Percentiles rank a stretch among this genome's conserved stretches.
Conservation (phyloP, 768 basidiomycete species). For the Suillus fuscotomentosus region DNA sequence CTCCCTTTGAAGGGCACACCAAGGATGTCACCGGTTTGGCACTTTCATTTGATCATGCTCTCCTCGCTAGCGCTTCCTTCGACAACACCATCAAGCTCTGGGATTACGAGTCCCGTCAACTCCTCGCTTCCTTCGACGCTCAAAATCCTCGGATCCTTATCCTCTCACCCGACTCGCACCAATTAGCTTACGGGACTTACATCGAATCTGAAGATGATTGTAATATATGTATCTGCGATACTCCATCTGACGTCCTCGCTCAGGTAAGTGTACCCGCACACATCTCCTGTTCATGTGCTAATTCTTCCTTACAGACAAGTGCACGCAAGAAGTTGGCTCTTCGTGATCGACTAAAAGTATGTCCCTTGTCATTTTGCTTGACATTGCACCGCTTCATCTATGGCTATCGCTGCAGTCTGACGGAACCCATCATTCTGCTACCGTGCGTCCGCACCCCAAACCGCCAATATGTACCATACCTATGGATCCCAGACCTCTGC, state of each 20-base stretch:
- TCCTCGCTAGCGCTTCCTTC: neutral
- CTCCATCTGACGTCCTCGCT: neutral
- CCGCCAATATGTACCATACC: neutral
- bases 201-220: neutral
- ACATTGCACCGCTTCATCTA: neutral
- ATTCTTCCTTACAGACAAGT: neutral
- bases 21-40: neutral
- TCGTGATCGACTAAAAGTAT: neutral
- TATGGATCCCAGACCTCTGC: neutral
- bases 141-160: neutral
- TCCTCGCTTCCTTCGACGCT: neutral
- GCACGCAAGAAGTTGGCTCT: neutral
- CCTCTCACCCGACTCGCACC: neutral
- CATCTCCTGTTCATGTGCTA: neutral
- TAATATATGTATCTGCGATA: neutral
- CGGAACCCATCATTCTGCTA: neutral
- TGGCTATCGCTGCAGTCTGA: neutral
- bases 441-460: neutral
- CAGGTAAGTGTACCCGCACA: neutral
- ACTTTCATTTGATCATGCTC: neutral
- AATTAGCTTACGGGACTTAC: neutral
- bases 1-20: neutral
- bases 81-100: neutral
- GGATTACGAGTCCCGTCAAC: neutral
- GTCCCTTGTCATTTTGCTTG: neutral